Conservation (phyloP, 2,329 filamentous ascomycete genomes). For the Phoma sp. region DNA sequence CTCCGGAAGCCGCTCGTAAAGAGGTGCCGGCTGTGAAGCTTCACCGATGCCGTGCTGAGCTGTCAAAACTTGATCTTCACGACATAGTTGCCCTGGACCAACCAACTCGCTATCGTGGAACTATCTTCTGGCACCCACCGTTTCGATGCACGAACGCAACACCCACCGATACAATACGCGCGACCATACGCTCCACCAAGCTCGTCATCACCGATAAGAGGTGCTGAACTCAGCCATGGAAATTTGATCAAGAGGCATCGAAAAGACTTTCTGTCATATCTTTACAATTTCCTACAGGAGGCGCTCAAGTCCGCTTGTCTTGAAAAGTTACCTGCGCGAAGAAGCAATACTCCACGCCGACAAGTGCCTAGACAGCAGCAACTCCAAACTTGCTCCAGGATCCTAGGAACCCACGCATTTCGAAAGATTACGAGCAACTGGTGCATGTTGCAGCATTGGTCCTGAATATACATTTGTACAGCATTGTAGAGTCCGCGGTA, state of each 20-base stretch:
- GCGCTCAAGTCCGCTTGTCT: neutral
- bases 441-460: neutral
- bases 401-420: neutral
- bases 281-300: neutral
- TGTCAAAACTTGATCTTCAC: neutral
- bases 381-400: no score
- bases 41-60: constrained; percentile 2
- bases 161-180: constrained; percentile 8
- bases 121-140: constrained; percentile 12
- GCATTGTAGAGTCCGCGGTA: neutral
- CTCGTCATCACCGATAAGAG: constrained; percentile 12
- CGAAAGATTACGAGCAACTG: no score
- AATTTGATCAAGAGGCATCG: neutral
- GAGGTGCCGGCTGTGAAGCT: neutral
- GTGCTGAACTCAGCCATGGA: neutral
- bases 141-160: constrained; percentile 16
- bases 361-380: neutral
- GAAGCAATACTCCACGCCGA: neutral
- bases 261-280: neutral
- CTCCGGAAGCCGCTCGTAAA: constrained; percentile 9
- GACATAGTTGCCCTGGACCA: constrained; percentile 1
- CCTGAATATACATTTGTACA: neutral
- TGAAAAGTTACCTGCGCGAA: neutral
- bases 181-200: constrained; percentile 11
- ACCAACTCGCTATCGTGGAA: constrained; percentile 6